phyloP scores from a whole-genome alignment of 192 early-diverging fungal genomes.

The Coemansia sp. region DNA sequence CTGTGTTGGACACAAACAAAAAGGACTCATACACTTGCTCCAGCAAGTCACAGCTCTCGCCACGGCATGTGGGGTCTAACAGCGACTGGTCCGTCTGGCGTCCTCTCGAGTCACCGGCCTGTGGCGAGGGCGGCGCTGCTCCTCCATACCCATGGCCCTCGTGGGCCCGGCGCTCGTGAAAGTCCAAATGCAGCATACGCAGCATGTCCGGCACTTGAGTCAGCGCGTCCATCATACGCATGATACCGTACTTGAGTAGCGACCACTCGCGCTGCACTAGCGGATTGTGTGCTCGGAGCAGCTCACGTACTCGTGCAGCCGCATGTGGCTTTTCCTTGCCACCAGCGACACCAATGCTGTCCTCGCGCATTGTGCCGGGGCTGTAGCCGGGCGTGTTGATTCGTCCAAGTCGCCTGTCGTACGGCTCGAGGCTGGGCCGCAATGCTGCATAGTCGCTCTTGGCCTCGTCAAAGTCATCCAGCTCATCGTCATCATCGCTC shows the following conservation, averaged over 20 bases:
- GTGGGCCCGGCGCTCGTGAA: conserved; percentile 37
- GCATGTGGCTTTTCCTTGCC: conserved; percentile 10
- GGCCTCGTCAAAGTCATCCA: conserved; percentile 13
- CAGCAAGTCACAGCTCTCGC: conserved; percentile 43
- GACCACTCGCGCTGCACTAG: conserved; percentile 47
- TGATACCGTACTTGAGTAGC: conserved; percentile 45
- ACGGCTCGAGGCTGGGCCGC: conserved; percentile 34
- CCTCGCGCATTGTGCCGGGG: conserved; percentile 11
- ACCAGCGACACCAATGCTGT: not conserved
- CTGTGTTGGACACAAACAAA: conserved; percentile 62
- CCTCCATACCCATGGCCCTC: conserved; percentile 6
- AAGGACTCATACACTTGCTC: conserved; percentile 56
- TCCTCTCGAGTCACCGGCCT: not conserved
- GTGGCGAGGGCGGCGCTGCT: not conserved
- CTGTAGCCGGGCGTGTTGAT: conserved; percentile 25
- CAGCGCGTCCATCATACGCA: conserved; percentile 50
- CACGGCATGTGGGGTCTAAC: conserved; percentile 14
- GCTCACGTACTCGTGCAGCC: conserved; percentile 36
- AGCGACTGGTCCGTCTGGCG: not conserved
- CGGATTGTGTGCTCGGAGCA: conserved; percentile 50
- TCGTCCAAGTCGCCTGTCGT: conserved; percentile 29
- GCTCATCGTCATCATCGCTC: conserved; percentile 14
- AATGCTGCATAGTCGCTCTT: conserved; percentile 33
- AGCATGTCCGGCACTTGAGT: conserved; percentile 55
- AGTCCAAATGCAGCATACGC: conserved; percentile 47